Base-by-base conservation (phyloP, 2,329 filamentous ascomycete species). In the Dactylellina drechsleri region DNA sequence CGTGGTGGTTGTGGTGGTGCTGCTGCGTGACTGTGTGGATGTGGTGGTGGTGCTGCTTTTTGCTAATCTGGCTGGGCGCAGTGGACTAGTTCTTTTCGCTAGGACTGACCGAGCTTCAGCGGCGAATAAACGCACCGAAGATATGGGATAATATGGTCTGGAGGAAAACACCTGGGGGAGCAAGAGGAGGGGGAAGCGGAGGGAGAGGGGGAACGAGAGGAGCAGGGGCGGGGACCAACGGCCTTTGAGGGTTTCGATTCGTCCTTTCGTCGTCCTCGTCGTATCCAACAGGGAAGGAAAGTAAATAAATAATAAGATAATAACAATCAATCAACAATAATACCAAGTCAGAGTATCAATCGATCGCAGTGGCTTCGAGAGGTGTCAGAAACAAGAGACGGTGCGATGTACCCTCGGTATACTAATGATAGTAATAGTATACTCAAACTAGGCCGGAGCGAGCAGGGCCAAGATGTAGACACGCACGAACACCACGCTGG, bases 51-150 rank as follows among this genome's bases (percentile, higher is more conserved):
- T 47, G 43, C 43, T 47, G 16, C 15, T 47, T 47, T 47, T 13
- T 47, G 43, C 43, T 47, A 36, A 36, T n/a, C 43, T 47, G 20
- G 49, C 49, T 54, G 52, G 8, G 52, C 23, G 13, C 16, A 13
- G 20, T 56, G 20, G 43, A 66, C 54, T 68, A 68, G 54, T 49
- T 36, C 31, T 36, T 56, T 16, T 62, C 52, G 62, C 58, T 59
- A 53, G 71, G 71, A 66, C 71, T 68, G 71, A 68, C 71, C 71
- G 71, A 75, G 59, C 71, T 75, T 67, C 71, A 75, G 64, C 68
- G 61, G 71, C 71, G 57, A 61, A 62, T 74, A 67, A 74, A 74
- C 61, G 66, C 53, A 53, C 45, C 65, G 40, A 58, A 56, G 56
- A 61, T 16, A 31, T 49, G 57, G 28, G 41, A 56, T 26, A 45